Evolutionary conservation across 345 rosid species (phyloP), one percentile per base, ranked within the genome.

Genomic region (Eucalyptus melliodora): DNA sequence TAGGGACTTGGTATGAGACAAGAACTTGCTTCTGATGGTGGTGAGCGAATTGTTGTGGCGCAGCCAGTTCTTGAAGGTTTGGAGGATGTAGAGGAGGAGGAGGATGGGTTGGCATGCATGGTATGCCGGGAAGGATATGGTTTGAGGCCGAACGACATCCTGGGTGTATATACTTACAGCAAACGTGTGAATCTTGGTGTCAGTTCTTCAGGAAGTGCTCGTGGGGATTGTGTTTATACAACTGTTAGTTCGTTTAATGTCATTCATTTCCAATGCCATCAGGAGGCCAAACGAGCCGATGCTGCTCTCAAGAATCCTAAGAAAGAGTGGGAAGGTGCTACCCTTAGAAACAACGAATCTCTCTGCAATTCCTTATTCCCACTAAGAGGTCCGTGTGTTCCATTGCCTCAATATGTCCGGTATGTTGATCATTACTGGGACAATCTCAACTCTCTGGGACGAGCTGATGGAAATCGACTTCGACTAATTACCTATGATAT

Each of bases 291-390:
- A 92, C 94, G 99, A 92, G 99, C 99, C 13, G 99, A 98, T 90
- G 95, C 99, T 89, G 97, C 97, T 87, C 95, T 96, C 88, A 97
- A n/a, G 93, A 98, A 91, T 90, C 99, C 99, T 11, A 98, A 98
- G 96, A 98, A 98, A 96, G 99, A 98, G 95, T 98, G 99, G 99
- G 99, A 98, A 90, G 99, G 99, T 60, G 99, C 99, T 86, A 94
- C 98, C 62, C 95, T 96, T 72, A 94, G 99, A 87, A 98, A 98
- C 94, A 98, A 97, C 87, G 99, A 95, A 93, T 98, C 97, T 86
- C 99, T 97, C 80, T 98, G 99, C 95, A 98, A 97, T 93, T 96
- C 99, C 67, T 93, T 98, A 42, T 98, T 98, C 93, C 99, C 99
- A 42, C 95, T 96, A 49, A 96, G 96, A 92, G 99, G 99, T 87